Evolutionary conservation across 2,329 filamentous ascomycete genomes (phyloP).

Genomic region (Penicillium capsulatum): DNA sequence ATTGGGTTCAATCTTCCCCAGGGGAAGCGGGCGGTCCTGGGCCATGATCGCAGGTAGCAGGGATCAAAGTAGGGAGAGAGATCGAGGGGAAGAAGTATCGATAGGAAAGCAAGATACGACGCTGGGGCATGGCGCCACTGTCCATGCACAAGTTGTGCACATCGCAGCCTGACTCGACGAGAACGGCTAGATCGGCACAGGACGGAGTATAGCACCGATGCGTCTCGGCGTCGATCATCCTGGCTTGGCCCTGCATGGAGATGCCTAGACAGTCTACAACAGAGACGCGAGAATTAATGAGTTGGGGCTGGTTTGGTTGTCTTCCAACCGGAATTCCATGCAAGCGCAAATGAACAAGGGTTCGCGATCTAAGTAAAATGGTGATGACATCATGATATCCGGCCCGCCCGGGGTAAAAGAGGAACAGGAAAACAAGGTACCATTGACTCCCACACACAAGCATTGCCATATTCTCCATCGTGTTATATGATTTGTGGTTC

Average conservation of each 20-base stretch:
- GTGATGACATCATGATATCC: conserved; percentile 16
- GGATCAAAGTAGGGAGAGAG: not conserved
- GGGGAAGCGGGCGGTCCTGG: conserved; percentile 32
- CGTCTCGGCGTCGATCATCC: conserved; percentile 1
- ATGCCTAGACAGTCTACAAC: too few species aligned
- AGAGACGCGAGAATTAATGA: too few species aligned
- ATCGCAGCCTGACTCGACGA: conserved; percentile 4
- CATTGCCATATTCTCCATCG: too few species aligned
- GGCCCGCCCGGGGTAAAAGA: not conserved
- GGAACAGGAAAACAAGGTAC: not conserved
- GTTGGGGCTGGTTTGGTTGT: not conserved
- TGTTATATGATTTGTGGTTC: too few species aligned
- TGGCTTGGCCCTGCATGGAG: not conserved
- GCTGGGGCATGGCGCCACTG: conserved; percentile 11
- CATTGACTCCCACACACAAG: not conserved
- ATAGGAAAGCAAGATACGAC: not conserved
- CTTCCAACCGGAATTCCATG: not conserved
- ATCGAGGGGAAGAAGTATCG: not conserved
- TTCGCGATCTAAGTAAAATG: not conserved
- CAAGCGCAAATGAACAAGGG: not conserved
- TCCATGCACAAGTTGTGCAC: conserved; percentile 6
- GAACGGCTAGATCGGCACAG: conserved; percentile 20
- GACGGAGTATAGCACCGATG: conserved; percentile 2
- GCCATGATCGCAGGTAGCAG: conserved; percentile 23
- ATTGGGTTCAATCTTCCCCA: conserved; percentile 68